Conservation (phyloP, 257 asterid genomes). For the Craterostigma plantagineum region DNA sequence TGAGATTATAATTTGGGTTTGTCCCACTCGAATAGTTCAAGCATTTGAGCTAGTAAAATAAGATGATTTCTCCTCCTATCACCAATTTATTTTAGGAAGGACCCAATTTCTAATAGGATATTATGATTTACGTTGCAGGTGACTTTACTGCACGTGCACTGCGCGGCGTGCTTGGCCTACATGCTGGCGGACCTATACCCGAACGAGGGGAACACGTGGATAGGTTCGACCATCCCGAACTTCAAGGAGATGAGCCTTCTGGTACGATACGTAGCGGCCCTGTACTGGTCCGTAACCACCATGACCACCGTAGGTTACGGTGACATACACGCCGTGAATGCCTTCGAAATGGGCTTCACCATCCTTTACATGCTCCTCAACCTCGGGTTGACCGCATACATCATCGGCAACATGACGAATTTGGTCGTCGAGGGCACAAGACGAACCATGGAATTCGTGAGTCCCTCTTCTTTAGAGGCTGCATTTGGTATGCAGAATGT, state of each 20-base stretch:
- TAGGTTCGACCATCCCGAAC: conserved; percentile 40
- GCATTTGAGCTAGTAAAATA: too few species aligned
- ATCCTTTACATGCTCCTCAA: conserved; percentile 70
- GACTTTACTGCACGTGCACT: conserved; percentile 56
- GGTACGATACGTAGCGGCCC: conserved; percentile 46
- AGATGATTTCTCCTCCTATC: too few species aligned
- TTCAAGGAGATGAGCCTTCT: conserved; percentile 41
- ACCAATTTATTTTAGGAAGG: too few species aligned
- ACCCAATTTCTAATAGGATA: too few species aligned
- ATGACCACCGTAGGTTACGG: conserved; percentile 96
- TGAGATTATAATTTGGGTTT: too few species aligned
- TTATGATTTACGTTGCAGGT: conserved; percentile 25
- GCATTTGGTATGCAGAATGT: too few species aligned
- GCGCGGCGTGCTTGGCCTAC: conserved; percentile 76
- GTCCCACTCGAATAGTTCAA: too few species aligned
- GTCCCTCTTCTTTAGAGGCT: conserved; percentile 9
- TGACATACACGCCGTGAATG: conserved; percentile 71
- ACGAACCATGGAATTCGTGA: conserved; percentile 86
- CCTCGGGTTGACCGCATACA: conserved; percentile 75
- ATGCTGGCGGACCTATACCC: conserved; percentile 58
- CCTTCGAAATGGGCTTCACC: conserved; percentile 68
- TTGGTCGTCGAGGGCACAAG: conserved; percentile 91
- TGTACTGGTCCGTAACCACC: conserved; percentile 83
- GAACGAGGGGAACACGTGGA: conserved; percentile 62
- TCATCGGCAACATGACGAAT: conserved; percentile 92